Evolutionary conservation across 352 stramenopile species (phyloP).

Genomic region (Aphanomyces cochlioides): DNA sequence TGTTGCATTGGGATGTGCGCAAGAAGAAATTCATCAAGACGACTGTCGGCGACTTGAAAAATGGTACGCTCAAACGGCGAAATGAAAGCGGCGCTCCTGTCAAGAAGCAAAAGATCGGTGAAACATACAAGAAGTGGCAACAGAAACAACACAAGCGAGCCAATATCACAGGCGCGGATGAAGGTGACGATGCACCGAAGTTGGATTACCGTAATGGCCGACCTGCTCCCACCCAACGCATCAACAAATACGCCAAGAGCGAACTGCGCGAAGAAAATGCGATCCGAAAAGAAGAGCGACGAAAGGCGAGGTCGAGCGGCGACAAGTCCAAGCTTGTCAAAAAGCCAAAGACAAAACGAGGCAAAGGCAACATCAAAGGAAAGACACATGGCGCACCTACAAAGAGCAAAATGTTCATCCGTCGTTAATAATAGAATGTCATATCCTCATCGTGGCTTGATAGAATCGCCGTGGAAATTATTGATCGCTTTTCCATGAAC

Average conservation of each 20-base stretch:
- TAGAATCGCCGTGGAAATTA: background rate
- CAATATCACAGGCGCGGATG: slow-evolving; percentile 66
- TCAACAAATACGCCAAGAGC: slow-evolving; percentile 78
- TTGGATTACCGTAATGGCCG: slow-evolving; percentile 77
- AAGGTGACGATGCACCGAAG: slow-evolving; percentile 48
- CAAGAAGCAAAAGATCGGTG: slow-evolving; percentile 87
- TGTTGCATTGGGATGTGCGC: slow-evolving; percentile 98
- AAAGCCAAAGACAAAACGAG: slow-evolving; percentile 44
- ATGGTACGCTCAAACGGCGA: slow-evolving; percentile 73
- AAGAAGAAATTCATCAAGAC: slow-evolving; percentile 97
- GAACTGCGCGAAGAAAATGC: slow-evolving; percentile 70
- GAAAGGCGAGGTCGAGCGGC: slow-evolving; percentile 75
- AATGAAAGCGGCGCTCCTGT: slow-evolving; percentile 82
- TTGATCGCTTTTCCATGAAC: background rate
- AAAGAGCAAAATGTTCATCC: slow-evolving; percentile 78
- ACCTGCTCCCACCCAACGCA: slow-evolving; percentile 44
- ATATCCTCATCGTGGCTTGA: background rate
- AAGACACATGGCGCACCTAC: slow-evolving; percentile 79
- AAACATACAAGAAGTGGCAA: slow-evolving; percentile 94
- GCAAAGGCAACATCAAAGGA: slow-evolving; percentile 68
- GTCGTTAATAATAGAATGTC: slow-evolving; percentile 19
- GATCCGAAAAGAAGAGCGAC: slow-evolving; percentile 84
- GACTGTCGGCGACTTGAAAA: slow-evolving; percentile 86
- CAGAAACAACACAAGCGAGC: slow-evolving; percentile 85
- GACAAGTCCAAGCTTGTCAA: slow-evolving; percentile 53